A percentile compares a stretch with the other conserved stretches of the same genome.
Evolutionary conservation across 2,329 filamentous ascomycete species (phyloP).

Genomic region (Mariannaea elegans): DNA sequence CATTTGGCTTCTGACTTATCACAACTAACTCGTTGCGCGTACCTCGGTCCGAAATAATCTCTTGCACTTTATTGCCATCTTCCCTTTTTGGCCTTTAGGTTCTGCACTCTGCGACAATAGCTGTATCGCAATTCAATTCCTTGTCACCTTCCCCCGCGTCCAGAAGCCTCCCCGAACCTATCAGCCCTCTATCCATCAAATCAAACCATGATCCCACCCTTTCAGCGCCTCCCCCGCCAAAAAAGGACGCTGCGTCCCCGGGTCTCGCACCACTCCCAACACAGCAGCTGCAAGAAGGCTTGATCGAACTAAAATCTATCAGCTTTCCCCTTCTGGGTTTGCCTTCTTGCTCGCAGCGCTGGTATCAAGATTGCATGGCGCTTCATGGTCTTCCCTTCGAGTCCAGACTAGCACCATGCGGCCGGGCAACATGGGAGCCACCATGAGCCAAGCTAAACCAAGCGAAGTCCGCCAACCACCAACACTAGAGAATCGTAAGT

Average conservation of each 20-base stretch:
- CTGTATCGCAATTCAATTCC: conserved; percentile 3
- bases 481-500: neutral
- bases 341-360: neutral
- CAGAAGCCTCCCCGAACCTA: neutral
- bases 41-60: neutral
- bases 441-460: too few species aligned
- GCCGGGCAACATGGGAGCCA: too few species aligned
- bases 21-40: too few species aligned
- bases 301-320: neutral
- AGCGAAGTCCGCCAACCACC: too few species aligned
- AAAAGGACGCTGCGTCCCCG: neutral
- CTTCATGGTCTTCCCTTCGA: too few species aligned
- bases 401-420: too few species aligned
- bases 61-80: neutral
- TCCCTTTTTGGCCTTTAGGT: neutral
- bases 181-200: too few species aligned
- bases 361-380: too few species aligned
- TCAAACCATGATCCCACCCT: neutral
- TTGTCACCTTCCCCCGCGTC: neutral
- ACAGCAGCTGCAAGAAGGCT: conserved; percentile 10
- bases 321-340: neutral
- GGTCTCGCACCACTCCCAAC: conserved; percentile 12
- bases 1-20: too few species aligned
- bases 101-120: neutral
- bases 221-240: neutral